Percentiles rank a stretch among this genome's conserved stretches.
phyloP scores from a whole-genome alignment of 1,139 yeast species.

The Yamadazyma diospyri region DNA sequence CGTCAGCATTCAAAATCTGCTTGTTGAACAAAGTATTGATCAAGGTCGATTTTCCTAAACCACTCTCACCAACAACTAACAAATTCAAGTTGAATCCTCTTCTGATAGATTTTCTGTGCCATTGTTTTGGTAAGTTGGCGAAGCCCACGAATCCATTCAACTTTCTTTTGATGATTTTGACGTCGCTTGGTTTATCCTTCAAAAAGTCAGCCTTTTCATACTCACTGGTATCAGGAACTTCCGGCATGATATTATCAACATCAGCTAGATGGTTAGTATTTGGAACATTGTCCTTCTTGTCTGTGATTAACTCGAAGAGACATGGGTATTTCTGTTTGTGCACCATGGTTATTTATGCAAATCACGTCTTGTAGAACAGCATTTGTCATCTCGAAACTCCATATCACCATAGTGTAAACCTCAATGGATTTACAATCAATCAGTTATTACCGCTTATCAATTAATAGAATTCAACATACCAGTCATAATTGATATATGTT shows the following conservation, averaged over 20 bases:
- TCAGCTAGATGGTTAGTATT: conserved; percentile 14
- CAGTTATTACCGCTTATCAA: too few relatives aligned
- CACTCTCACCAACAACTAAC: conserved; percentile 88
- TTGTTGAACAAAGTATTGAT: conserved; percentile 88
- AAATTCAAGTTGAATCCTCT: conserved; percentile 91
- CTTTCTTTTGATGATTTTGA: conserved; percentile 71
- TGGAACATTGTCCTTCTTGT: too few relatives aligned
- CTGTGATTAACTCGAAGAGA: too few relatives aligned
- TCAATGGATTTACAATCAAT: too few relatives aligned
- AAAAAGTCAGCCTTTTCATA: conserved; percentile 11
- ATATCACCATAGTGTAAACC: too few relatives aligned
- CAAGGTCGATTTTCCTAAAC: conserved; percentile 91
- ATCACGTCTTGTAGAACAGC: too few relatives aligned
- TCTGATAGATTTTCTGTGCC: conserved; percentile 94
- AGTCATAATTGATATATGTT: conserved; percentile 9
- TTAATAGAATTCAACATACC: conserved; percentile 5
- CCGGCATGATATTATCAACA: conserved; percentile 18
- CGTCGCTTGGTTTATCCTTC: conserved; percentile 28
- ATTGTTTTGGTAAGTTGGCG: conserved; percentile 96
- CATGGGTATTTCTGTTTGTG: too few relatives aligned
- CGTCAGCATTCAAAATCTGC: conserved; percentile 44
- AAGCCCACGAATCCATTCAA: conserved; percentile 94
- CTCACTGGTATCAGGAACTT: conserved; percentile 16
- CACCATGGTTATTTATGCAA: too few relatives aligned
- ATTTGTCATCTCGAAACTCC: too few relatives aligned